Base-by-base conservation (phyloP, 192 early-diverging fungal genomes). In the Phycomyces nitens region DNA sequence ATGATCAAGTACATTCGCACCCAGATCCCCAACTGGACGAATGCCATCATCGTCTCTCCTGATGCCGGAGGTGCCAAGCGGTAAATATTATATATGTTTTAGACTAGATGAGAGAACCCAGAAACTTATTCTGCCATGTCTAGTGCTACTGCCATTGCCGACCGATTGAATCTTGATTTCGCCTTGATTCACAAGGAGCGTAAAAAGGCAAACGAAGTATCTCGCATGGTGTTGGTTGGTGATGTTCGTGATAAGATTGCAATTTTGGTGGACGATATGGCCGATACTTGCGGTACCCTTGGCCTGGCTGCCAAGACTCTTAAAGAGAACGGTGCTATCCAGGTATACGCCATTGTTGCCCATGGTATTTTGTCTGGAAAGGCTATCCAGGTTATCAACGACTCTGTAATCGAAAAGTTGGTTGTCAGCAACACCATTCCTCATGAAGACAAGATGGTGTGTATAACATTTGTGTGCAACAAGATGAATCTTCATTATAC, bases 171-270 rank as follows among this genome's bases (percentile, higher is more conserved):
- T 58, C 79, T 95, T 53, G 88, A 92, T 66, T 99, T 99, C 82
- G 97, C 95, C 16, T 79, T 99, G 78, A 94, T 99, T 67, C 97
- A 99, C 85, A 96, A 95, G 79, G 96, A 98, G 78, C 84, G 92
- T 62, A 89, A 90, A 66, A 88, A 89, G 81, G 92, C 91, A 21
- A 89, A 94, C 77, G 83, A 89, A 77, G 89, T 94, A 52, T 86
- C 88, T 49, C 84, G 87, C 42, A 95, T 98, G 93, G 89, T 95
- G 26, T 81, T 98, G 43, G 95, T 98, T 24, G 96, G 96, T 61
- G 91, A 98, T 71, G 96, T 98, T 34, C 83, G 77, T 62, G 89
- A 83, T 52, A 92, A 92, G 74, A 87, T 88, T 57, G 94, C 92
- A 34, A 95, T 98, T 68, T 70, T 98, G 60, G 89, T 98, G 21